Percentiles rank a stretch among this genome's conserved stretches.
phyloP scores from a whole-genome alignment of 768 basidiomycete species.

The Galerina sulciceps region DNA sequence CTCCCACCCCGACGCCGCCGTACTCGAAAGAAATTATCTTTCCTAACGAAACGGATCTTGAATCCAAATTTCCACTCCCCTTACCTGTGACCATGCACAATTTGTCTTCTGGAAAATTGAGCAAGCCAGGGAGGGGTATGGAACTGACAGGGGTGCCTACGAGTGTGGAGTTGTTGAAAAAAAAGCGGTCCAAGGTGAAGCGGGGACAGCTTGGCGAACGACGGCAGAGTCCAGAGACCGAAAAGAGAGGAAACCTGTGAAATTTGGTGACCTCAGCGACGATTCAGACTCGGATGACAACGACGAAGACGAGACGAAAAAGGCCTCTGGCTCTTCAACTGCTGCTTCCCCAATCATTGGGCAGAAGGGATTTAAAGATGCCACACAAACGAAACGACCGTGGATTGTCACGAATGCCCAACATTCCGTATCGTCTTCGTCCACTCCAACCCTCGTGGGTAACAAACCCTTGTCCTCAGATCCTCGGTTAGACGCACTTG shows the following conservation, averaged over 20 bases:
- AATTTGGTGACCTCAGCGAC: conserved; percentile 30
- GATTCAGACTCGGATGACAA: conserved; percentile 38
- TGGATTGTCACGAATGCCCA: conserved; percentile 9
- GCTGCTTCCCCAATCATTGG: conserved; percentile 13
- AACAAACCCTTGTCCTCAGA: neutral
- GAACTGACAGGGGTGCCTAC: conserved; percentile 15
- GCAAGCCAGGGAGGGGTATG: neutral
- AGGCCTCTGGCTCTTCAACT: conserved; percentile 7
- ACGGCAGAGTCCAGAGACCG: conserved; percentile 7
- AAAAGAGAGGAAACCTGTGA: conserved; percentile 34
- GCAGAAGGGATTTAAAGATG: neutral
- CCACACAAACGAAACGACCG: conserved; percentile 6
- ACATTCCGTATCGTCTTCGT: conserved; percentile 20
- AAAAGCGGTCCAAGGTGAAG: conserved; percentile 23
- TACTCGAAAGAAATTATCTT: conserved; percentile 28
- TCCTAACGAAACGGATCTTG: conserved; percentile 14
- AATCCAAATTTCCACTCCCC: conserved; percentile 7
- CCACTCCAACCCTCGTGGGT: conserved; percentile 34
- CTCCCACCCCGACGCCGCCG: conserved; percentile 13
- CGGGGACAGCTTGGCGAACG: conserved; percentile 7
- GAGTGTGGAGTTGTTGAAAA: conserved; percentile 29
- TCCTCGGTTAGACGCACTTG: conserved; percentile 1
- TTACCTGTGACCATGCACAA: conserved; percentile 20
- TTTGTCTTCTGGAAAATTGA: conserved; percentile 5
- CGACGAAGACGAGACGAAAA: conserved; percentile 17